Evolutionary conservation across 2,329 filamentous ascomycete genomes (phyloP).

Genomic region (Alternaria solani): DNA sequence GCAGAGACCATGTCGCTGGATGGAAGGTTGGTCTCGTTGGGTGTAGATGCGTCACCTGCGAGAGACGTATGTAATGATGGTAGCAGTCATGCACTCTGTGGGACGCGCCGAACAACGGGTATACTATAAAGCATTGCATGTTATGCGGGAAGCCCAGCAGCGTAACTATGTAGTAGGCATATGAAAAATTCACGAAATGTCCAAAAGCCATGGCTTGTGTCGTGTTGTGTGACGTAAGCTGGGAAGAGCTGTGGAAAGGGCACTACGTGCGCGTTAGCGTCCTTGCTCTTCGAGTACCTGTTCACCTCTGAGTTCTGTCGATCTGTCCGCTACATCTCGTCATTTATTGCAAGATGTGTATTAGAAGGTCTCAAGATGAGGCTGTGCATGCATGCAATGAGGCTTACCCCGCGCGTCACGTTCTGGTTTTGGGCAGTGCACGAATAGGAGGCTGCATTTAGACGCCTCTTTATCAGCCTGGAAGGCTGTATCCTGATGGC

Average conservation of each 20-base stretch:
- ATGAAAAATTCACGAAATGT: background rate
- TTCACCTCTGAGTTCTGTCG: no score
- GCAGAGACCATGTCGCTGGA: background rate
- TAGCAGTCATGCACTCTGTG: background rate
- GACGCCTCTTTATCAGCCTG: background rate
- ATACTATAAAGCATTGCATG: background rate
- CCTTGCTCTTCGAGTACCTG: background rate
- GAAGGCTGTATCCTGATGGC: no score
- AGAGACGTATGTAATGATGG: background rate
- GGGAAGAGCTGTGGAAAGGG: background rate
- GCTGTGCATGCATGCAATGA: no score
- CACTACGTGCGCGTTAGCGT: background rate
- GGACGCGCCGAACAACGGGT: background rate
- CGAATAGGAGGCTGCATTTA: background rate
- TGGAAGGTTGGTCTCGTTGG: background rate
- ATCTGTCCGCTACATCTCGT: background rate
- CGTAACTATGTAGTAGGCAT: conserved; percentile 11
- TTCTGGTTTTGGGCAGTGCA: background rate
- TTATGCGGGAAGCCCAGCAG: background rate
- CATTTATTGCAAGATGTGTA: no score
- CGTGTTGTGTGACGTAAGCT: background rate
- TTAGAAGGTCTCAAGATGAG: no score
- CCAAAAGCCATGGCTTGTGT: background rate
- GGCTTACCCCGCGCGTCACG: background rate
- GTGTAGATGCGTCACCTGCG: rapidly evolving